Conservation (phyloP, 345 rosid species). For the Carallia brachiata region DNA sequence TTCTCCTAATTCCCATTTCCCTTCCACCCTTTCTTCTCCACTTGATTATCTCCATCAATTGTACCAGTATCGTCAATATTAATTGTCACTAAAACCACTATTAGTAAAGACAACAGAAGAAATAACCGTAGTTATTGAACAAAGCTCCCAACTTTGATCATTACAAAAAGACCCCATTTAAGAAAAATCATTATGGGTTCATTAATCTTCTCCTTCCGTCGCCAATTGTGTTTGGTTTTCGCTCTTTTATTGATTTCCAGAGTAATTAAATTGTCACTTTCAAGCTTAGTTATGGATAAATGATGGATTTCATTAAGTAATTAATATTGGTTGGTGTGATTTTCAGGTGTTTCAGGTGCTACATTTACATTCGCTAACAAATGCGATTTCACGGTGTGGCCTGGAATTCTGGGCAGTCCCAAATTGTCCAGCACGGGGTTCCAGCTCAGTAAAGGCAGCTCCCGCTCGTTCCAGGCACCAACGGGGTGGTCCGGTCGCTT, state of each 20-base stretch:
- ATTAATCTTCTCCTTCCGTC: background rate
- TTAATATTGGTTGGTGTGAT: background rate
- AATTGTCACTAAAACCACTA: too few species aligned
- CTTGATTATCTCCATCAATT: background rate
- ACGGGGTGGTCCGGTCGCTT: constrained; percentile 49
- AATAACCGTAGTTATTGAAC: background rate
- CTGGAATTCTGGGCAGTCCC: constrained; percentile 39
- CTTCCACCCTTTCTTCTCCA: background rate
- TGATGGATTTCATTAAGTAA: background rate
- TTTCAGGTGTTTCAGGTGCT: constrained; percentile 30
- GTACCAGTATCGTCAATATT: too few species aligned
- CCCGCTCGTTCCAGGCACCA: constrained; percentile 34
- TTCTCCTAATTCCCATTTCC: background rate
- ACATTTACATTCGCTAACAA: constrained; percentile 35
- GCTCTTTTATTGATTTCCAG: constrained; percentile 23
- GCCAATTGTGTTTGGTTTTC: background rate
- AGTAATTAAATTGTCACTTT: constrained; percentile 16
- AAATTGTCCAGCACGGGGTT: constrained; percentile 35
- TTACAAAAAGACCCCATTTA: background rate
- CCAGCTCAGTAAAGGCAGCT: constrained; percentile 27
- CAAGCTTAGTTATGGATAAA: background rate
- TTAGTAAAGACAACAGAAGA: too few species aligned
- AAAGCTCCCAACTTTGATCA: background rate
- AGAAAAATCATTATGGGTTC: constrained; percentile 8
- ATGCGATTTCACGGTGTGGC: constrained; percentile 45